Evolutionary conservation across 768 basidiomycete genomes (phyloP).

Genomic region (Sarcodon sp.): DNA sequence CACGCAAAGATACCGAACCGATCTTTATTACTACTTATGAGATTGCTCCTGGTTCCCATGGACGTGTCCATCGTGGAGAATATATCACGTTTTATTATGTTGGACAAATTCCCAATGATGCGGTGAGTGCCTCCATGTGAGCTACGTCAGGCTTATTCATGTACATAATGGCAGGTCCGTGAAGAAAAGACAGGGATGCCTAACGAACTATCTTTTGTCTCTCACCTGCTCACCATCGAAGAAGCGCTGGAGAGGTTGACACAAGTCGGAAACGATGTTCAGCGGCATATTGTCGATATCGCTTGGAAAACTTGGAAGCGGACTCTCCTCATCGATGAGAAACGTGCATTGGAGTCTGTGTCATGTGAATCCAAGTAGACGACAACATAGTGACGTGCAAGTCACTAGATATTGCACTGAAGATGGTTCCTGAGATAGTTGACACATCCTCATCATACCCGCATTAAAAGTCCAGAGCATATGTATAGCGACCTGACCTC

Average conservation of each 20-base stretch:
- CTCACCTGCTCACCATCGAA: conserved; percentile 27
- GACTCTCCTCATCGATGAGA: conserved; percentile 3
- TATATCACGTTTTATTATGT: conserved; percentile 45
- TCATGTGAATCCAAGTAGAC: too few relatives aligned
- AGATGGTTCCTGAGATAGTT: too few relatives aligned
- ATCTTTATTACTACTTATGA: conserved; percentile 24
- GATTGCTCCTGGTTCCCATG: conserved; percentile 11
- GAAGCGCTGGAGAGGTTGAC: conserved; percentile 25
- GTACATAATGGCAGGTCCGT: conserved; percentile 21
- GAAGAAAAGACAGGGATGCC: conserved; percentile 43
- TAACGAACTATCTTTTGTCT: conserved; percentile 36
- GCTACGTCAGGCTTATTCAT: neutral
- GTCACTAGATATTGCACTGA: too few relatives aligned
- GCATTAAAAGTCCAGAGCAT: too few relatives aligned
- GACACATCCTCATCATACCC: too few relatives aligned
- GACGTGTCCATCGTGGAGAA: conserved; percentile 23
- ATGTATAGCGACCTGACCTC: too few relatives aligned
- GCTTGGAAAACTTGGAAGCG: conserved; percentile 23
- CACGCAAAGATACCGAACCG: conserved; percentile 25
- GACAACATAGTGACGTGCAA: too few relatives aligned
- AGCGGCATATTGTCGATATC: conserved; percentile 22
- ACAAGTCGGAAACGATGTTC: conserved; percentile 4
- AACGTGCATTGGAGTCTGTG: too few relatives aligned
- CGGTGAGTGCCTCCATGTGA: conserved; percentile 23
- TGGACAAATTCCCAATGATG: conserved; percentile 37